Percentiles rank a stretch among this genome's conserved stretches.
These are phyloP conservation scores for Turnera subulata DNA, from an alignment of 345 rosid species.

Conservation along the genomic window DNA sequence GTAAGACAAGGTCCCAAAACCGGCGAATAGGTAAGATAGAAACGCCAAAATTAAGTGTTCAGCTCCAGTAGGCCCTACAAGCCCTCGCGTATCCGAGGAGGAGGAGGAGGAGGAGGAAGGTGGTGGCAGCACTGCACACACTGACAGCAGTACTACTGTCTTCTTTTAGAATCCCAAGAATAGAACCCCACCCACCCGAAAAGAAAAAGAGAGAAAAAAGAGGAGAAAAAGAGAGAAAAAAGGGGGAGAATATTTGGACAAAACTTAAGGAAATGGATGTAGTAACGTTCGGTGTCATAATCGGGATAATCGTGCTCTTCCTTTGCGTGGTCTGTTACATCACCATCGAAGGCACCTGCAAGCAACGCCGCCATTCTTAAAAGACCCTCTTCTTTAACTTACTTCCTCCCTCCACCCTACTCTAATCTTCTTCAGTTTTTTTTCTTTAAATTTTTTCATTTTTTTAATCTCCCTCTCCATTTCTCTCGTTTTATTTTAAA, in stretches of 20 bases:
- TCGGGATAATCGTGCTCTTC: constrained; percentile 66
- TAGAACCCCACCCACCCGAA: neutral
- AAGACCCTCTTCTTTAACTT: too few species aligned
- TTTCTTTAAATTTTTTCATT: neutral
- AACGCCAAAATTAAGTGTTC: too few species aligned
- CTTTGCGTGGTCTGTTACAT: constrained; percentile 56
- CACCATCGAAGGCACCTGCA: constrained; percentile 75
- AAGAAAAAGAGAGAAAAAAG: neutral
- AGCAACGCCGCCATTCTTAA: constrained; percentile 11
- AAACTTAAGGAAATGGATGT: constrained; percentile 64
- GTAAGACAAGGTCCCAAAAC: too few species aligned
- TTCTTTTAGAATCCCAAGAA: neutral
- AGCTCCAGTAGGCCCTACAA: too few species aligned
- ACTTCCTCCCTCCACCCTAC: neutral
- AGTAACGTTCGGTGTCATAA: constrained; percentile 64
- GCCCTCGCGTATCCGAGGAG: too few species aligned
- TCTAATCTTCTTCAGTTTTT: constrained; percentile 23
- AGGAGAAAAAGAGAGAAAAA: neutral
- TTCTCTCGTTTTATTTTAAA: too few species aligned
- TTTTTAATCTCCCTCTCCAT: too few species aligned
- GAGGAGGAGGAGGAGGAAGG: too few species aligned
- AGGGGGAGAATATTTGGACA: too few species aligned
- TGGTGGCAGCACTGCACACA: too few species aligned
- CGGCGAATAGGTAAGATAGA: too few species aligned
- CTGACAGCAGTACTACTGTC: too few species aligned